These are phyloP conservation scores for Claviceps sp. DNA, from an alignment of 2,329 filamentous ascomycete species.

Conservation along the genomic window DNA sequence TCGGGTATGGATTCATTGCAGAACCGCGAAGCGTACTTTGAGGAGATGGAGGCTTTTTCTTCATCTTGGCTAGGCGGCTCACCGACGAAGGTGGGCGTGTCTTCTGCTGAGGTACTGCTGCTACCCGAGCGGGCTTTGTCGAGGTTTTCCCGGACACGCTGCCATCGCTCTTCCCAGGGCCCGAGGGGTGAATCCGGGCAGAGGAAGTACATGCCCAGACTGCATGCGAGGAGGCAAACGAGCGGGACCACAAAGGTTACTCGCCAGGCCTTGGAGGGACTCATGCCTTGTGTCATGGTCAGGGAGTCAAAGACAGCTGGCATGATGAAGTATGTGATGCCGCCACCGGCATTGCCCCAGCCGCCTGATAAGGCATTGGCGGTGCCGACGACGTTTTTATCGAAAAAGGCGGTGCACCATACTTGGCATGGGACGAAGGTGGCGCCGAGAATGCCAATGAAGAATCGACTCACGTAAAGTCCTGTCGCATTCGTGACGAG, in stretches of 20 bases:
- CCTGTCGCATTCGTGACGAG: constrained; percentile 50
- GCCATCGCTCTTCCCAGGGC: constrained; percentile 61
- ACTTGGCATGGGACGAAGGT: constrained; percentile 80
- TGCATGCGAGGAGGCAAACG: constrained; percentile 55
- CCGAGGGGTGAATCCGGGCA: constrained; percentile 76
- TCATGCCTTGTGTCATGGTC: constrained; percentile 42
- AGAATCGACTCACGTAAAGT: constrained; percentile 64
- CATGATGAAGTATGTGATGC: constrained; percentile 90
- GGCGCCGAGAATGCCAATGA: constrained; percentile 66
- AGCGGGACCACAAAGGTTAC: constrained; percentile 77
- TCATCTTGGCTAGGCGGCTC: constrained; percentile 22
- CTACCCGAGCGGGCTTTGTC: constrained; percentile 27
- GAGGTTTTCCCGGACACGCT: constrained; percentile 40
- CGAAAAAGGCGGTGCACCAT: constrained; percentile 86
- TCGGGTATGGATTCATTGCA: constrained; percentile 22
- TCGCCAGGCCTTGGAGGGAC: constrained; percentile 62
- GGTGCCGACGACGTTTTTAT: constrained; percentile 82
- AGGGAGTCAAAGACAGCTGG: constrained; percentile 76
- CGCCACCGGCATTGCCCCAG: constrained; percentile 77
- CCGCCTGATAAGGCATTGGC: constrained; percentile 78
- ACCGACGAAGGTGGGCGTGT: constrained; percentile 35
- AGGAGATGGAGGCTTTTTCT: constrained; percentile 9
- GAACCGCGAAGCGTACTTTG: constrained; percentile 9
- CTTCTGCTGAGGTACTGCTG: constrained; percentile 29
- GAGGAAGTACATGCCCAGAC: constrained; percentile 54